Base-by-base conservation (phyloP, 495 filamentous ascomycete genomes). In the Schizothecium vesticola region DNA sequence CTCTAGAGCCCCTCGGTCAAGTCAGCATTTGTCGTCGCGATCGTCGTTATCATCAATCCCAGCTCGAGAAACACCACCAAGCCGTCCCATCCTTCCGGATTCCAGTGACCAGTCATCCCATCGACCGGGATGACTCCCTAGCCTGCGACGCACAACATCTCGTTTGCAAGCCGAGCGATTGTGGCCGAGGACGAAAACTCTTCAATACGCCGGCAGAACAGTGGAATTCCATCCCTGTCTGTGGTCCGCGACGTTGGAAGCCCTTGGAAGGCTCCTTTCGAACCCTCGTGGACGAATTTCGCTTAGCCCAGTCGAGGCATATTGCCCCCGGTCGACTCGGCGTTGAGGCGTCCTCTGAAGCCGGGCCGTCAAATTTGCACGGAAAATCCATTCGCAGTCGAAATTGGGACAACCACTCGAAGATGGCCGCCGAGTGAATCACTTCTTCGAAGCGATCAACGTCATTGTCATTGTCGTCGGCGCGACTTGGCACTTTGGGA, bases 161-260 rank as follows among this genome's bases (percentile, higher is more conserved):
- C 63, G 68, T 68, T 68, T 70, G 66, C 66, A 57, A 51, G 31
- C 56, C 59, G 66, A 63, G 56, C 56, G 63, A 51, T 31, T 62
- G 56, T 65, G 67, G 66, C 70, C 33, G 58, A 43, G 19, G 66
- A 69, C 78, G 78, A 77, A 67, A 79, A 78, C 80, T 73, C 60
- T 57, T 65, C 63, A 31, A 68, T 73, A 55, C 69, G 65, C 67
- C 70, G 76, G 72, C 72, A 72, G n/a, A 75, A 67, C 64, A 67
- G 69, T 75, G 64, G 70, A 70, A 72, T 61, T 67, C 56, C 64
- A 65, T 68, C 69, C 70, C 67, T 74, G 71, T n/a, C 19, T 1
- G 43, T 51, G 43, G 43, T 51, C 65, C 57, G 56, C 59, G 71
- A 68, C 66, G 71, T 68, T 70, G 61, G 64, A 71, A 51, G 62